Percentiles rank a stretch among this genome's conserved stretches.
Conservation (phyloP, 1,139 yeast species). For the Blastobotrys aristatus region DNA sequence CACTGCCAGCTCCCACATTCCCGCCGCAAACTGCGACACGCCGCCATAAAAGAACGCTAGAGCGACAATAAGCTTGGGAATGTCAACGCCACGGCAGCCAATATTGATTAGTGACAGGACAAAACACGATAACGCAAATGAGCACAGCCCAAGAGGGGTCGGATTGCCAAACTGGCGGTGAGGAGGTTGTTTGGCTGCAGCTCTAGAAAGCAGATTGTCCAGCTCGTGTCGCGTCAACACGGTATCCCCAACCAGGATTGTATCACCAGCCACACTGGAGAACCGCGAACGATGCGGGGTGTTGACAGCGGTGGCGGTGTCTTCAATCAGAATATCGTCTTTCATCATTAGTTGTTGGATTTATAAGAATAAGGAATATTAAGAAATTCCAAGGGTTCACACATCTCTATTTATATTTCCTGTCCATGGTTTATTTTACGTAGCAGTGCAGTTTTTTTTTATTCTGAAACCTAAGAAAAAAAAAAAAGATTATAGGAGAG, state of each 20-base stretch:
- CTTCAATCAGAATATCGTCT: constrained; percentile 6
- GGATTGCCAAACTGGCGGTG: constrained; percentile 42
- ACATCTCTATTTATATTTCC: too few species aligned
- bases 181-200: constrained; percentile 41
- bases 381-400: too few species aligned
- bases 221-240: constrained; percentile 59
- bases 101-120: constrained; percentile 64
- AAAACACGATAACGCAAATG: constrained; percentile 81
- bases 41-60: constrained; percentile 84
- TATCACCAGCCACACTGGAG: constrained; percentile 44
- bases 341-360: neutral
- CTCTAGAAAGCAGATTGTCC: constrained; percentile 64
- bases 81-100: constrained; percentile 53
- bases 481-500: too few species aligned
- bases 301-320: constrained; percentile 13
- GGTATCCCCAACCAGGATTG: constrained; percentile 67
- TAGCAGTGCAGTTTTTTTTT: too few species aligned
- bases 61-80: constrained; percentile 59
- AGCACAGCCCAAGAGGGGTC: constrained; percentile 79
- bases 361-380: too few species aligned
- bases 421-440: too few species aligned
- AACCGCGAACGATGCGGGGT: constrained; percentile 21
- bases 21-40: constrained; percentile 64
- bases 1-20: constrained; percentile 61
- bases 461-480: too few species aligned